phyloP scores from a whole-genome alignment of 106 monocot genomes.

The Hemerocallis citrina region DNA sequence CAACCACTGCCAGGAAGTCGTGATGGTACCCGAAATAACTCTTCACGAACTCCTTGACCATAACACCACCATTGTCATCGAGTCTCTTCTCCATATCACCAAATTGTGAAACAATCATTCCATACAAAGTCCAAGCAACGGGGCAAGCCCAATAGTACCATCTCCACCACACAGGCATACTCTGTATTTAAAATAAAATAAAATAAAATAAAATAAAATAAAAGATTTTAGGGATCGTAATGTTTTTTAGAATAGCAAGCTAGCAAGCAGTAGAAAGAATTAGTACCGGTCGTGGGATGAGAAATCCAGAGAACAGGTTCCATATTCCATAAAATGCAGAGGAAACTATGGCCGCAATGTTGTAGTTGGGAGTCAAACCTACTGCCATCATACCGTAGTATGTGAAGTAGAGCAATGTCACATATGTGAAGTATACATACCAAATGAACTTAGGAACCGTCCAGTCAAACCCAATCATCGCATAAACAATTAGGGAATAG shows the following conservation, averaged over 20 bases:
- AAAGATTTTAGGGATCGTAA: not conserved
- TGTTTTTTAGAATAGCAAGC: not conserved
- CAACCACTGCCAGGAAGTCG: constrained; percentile 49
- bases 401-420: constrained; percentile 15
- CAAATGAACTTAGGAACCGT: constrained; percentile 12
- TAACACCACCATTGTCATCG: constrained; percentile 9
- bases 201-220: not conserved
- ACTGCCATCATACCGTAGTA: constrained; percentile 59
- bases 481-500: constrained; percentile 22
- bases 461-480: constrained; percentile 22
- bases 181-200: no score
- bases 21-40: constrained; percentile 55
- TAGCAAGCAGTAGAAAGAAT: not conserved
- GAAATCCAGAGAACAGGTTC: constrained; percentile 74
- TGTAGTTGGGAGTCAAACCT: constrained; percentile 68
- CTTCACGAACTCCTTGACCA: constrained; percentile 30
- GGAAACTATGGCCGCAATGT: constrained; percentile 65
- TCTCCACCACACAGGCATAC: constrained; percentile 88
- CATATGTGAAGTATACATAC: constrained; percentile 15
- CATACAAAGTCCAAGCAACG: constrained; percentile 67
- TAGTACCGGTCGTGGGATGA: constrained; percentile 58
- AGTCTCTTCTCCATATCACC: constrained; percentile 21
- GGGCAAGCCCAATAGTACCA: constrained; percentile 89
- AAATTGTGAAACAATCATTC: constrained; percentile 70
- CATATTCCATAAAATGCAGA: constrained; percentile 64